Percentiles rank a stretch among this genome's conserved stretches.
Evolutionary conservation across 306 rosid genomes (phyloP).

Genomic region (Acmispon strigosus): DNA sequence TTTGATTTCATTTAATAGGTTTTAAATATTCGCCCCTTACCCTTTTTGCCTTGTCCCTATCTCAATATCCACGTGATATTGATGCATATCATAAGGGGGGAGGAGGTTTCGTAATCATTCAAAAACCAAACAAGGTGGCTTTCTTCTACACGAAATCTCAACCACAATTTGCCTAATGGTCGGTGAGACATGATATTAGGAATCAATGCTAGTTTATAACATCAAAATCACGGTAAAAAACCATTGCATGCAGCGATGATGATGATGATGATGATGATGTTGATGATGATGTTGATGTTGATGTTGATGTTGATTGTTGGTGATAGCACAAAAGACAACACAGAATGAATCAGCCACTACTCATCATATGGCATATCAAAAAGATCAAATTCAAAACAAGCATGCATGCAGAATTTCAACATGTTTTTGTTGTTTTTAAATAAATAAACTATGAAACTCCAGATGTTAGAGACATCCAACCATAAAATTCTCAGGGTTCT

Average conservation of each 20-base stretch:
- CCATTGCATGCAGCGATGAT: not conserved
- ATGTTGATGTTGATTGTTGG: too few species aligned
- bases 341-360: not conserved
- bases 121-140: not conserved
- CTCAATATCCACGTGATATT: not conserved
- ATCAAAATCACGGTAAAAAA: not conserved
- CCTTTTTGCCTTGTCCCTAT: too few species aligned
- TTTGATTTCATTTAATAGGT: too few species aligned
- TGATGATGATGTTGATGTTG: too few species aligned
- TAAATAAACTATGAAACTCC: constrained; percentile 21
- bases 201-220: not conserved
- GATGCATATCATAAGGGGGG: not conserved
- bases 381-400: not conserved
- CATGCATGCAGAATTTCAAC: not conserved
- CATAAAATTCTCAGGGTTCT: constrained; percentile 19
- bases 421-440: not conserved
- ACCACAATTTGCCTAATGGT: not conserved
- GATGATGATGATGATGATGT: too few species aligned
- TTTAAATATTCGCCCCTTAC: too few species aligned
- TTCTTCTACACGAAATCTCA: not conserved
- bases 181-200: not conserved
- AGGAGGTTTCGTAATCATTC: not conserved
- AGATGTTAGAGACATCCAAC: constrained; percentile 37
- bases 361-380: not conserved
- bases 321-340: not conserved